Conservation (phyloP, 1,139 yeast genomes). For the Yamadazyma conglobata region DNA sequence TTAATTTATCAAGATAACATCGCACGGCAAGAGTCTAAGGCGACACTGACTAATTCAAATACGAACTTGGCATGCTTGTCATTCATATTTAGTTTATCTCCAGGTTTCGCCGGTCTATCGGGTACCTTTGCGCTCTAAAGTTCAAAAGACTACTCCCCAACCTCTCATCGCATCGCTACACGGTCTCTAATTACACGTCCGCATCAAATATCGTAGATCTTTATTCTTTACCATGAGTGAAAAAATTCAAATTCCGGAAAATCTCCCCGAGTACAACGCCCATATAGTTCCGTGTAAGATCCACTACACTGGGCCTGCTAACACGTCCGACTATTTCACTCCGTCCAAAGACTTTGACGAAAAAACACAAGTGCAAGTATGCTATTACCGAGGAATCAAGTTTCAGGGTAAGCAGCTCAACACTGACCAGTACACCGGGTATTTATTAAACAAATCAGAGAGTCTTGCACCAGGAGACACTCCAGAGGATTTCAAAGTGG, state of each 20-base stretch:
- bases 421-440: conserved; percentile 26
- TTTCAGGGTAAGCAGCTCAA: conserved; percentile 28
- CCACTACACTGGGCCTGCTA: conserved; percentile 37
- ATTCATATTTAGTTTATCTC: too few relatives aligned
- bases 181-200: too few relatives aligned
- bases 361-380: conserved; percentile 17
- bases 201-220: too few relatives aligned
- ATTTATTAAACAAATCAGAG: conserved; percentile 30
- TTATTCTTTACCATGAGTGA: conserved; percentile 14
- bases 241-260: conserved; percentile 10
- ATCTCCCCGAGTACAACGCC: conserved; percentile 18
- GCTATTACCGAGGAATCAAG: conserved; percentile 41
- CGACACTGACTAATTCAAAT: too few relatives aligned
- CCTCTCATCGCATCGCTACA: too few relatives aligned
- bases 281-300: conserved; percentile 40
- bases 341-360: conserved; percentile 24
- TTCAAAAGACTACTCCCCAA: too few relatives aligned
- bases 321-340: conserved; percentile 34
- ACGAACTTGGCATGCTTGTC: too few relatives aligned
- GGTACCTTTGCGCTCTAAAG: too few relatives aligned
- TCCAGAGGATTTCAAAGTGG: conserved; percentile 21
- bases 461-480: conserved; percentile 20
- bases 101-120: too few relatives aligned
- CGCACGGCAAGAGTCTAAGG: too few relatives aligned
- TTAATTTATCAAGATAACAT: too few relatives aligned